phyloP scores from a whole-genome alignment of 371 early-diverging fungal species.

The Mortierella sp. region DNA sequence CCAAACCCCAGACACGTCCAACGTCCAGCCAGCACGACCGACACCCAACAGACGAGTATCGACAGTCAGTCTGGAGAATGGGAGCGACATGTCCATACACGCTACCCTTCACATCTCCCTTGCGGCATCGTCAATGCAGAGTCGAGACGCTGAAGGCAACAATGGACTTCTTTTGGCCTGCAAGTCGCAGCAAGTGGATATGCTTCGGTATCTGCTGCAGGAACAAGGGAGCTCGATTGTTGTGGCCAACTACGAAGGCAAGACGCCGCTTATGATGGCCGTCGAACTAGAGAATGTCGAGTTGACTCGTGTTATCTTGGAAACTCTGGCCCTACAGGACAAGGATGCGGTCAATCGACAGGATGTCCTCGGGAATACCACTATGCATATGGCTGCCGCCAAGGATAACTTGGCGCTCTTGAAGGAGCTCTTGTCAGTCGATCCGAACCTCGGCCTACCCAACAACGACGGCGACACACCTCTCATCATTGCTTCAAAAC shows the following conservation, averaged over 20 bases:
- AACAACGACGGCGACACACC: slow-evolving; percentile 52
- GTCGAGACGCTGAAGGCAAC: slow-evolving; percentile 63
- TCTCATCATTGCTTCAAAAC: slow-evolving; percentile 33
- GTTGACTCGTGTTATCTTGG: slow-evolving; percentile 48
- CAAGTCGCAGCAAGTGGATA: slow-evolving; percentile 47
- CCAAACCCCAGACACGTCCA: background rate
- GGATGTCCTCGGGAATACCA: slow-evolving; percentile 63
- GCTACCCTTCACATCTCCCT: slow-evolving; percentile 17
- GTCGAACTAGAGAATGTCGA: slow-evolving; percentile 48
- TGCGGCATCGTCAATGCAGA: slow-evolving; percentile 23
- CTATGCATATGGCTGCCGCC: slow-evolving; percentile 36
- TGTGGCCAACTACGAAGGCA: slow-evolving; percentile 57
- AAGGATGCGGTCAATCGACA: slow-evolving; percentile 36
- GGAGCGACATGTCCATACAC: slow-evolving; percentile 16
- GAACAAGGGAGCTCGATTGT: slow-evolving; percentile 15
- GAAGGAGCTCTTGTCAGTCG: slow-evolving; percentile 18
- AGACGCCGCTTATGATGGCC: slow-evolving; percentile 64
- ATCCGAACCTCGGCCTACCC: slow-evolving; percentile 33
- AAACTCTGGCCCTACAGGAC: slow-evolving; percentile 13
- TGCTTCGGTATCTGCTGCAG: slow-evolving; percentile 56
- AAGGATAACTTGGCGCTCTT: slow-evolving; percentile 15
- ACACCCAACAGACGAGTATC: slow-evolving; percentile 23
- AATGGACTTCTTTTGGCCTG: slow-evolving; percentile 64
- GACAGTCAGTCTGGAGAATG: slow-evolving; percentile 23
- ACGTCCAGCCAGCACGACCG: background rate